These are phyloP conservation scores for Dipteronia dyeriana DNA, from an alignment of 345 rosid species.

Conservation along the genomic window DNA sequence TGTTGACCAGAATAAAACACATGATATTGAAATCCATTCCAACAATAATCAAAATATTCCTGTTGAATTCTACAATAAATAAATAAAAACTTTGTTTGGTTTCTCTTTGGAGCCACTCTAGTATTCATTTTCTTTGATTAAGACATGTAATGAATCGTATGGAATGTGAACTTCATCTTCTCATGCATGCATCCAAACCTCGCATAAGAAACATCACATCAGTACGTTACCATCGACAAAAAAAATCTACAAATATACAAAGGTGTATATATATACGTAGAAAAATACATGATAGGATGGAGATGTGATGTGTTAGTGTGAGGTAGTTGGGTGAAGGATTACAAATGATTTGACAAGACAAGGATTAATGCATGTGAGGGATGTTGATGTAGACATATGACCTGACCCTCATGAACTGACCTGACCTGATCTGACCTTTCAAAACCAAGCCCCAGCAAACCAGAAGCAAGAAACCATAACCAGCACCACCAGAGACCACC, in stretches of 20 bases:
- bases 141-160: neutral
- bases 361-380: constrained; percentile 38
- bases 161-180: neutral
- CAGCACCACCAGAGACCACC: neutral
- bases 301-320: neutral
- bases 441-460: neutral
- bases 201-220: neutral
- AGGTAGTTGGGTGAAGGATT: constrained; percentile 8
- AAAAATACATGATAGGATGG: neutral
- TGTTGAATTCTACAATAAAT: neutral
- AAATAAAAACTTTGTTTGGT: neutral
- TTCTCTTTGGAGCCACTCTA: too few species aligned
- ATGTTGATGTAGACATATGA: constrained; percentile 47
- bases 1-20: neutral
- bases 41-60: neutral
- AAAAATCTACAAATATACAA: neutral
- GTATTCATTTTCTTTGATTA: neutral
- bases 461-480: neutral
- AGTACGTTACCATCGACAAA: neutral
- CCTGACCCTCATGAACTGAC: constrained; percentile 46
- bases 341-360: constrained; percentile 57
- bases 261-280: neutral
- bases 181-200: neutral
- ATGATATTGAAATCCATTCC: neutral
- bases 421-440: constrained; percentile 52